Evolutionary conservation across 139 green algal genomes (phyloP).

Genomic region (Closterium sp.): DNA sequence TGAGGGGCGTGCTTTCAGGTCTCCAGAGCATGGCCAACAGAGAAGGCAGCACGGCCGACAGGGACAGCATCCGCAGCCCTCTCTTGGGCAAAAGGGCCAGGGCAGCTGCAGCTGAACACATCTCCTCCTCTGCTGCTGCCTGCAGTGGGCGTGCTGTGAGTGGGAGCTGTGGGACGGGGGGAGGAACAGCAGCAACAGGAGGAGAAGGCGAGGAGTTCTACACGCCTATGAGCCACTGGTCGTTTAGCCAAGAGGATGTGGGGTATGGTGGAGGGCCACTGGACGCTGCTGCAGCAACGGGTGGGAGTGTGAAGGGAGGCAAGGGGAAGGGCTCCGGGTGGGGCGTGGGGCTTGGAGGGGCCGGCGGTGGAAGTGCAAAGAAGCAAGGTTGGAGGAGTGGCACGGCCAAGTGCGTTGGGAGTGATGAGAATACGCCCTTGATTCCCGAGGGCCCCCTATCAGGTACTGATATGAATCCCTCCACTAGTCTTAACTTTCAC

Average conservation of each 20-base stretch:
- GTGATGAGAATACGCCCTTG: not conserved
- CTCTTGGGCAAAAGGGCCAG: too few species aligned
- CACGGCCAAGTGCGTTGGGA: not conserved
- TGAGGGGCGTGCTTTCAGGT: not conserved
- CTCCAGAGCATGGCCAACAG: not conserved
- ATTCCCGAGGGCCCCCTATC: not conserved
- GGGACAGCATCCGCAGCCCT: not conserved
- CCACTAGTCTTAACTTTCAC: too few species aligned
- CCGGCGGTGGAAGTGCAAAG: not conserved
- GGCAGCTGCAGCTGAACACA: too few species aligned
- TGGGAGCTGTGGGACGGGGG: not conserved
- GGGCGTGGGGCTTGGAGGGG: not conserved
- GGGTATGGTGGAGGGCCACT: not conserved
- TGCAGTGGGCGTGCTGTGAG: not conserved
- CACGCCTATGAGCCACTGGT: not conserved
- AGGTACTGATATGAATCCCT: too few species aligned
- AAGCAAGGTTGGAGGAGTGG: not conserved
- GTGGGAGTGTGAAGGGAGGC: not conserved
- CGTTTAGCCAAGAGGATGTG: not conserved
- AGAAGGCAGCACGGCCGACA: too few species aligned
- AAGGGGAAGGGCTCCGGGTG: not conserved
- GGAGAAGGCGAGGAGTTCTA: not conserved
- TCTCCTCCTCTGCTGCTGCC: too few species aligned
- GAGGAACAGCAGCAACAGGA: too few species aligned
- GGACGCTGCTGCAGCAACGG: not conserved